Conservation (phyloP, 129 eudicot species). For the Calendula officinalis region DNA sequence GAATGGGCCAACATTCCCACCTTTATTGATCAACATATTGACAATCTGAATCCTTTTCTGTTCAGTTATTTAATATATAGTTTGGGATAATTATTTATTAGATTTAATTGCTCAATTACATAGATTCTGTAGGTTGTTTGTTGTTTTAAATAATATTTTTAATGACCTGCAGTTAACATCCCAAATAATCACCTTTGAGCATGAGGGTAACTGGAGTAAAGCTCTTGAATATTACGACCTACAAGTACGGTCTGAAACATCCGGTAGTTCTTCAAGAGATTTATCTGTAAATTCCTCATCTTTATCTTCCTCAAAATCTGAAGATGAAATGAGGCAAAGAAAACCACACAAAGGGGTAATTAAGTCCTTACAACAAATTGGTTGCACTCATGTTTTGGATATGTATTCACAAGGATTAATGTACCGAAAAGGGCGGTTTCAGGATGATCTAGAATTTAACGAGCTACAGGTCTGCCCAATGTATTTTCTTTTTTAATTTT, state of each 20-base stretch:
- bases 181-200: conserved; percentile 89
- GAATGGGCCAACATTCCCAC: not conserved
- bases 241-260: conserved; percentile 66
- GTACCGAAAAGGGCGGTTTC: conserved; percentile 68
- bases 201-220: conserved; percentile 98
- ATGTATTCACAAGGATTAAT: conserved; percentile 87
- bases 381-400: conserved; percentile 90
- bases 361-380: conserved; percentile 89
- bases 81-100: not conserved
- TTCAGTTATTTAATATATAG: not conserved
- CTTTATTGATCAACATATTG: not conserved
- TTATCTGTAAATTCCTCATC: conserved; percentile 30
- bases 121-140: not conserved
- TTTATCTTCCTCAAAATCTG: conserved; percentile 32
- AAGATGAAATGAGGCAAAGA: conserved; percentile 53
- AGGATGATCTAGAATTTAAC: conserved; percentile 75
- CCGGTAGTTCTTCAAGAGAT: conserved; percentile 23
- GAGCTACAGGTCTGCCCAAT: conserved; percentile 83
- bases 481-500: not conserved
- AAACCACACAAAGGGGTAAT: conserved; percentile 86
- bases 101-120: not conserved
- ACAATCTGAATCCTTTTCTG: conserved; percentile 4
- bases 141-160: conserved; percentile 13
- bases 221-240: conserved; percentile 96
- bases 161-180: conserved; percentile 63